Percentiles rank a stretch among this genome's conserved stretches.
Evolutionary conservation across 225 moss, liverwort and hornwort species (phyloP).

Genomic region (Marchantia paleacea): DNA sequence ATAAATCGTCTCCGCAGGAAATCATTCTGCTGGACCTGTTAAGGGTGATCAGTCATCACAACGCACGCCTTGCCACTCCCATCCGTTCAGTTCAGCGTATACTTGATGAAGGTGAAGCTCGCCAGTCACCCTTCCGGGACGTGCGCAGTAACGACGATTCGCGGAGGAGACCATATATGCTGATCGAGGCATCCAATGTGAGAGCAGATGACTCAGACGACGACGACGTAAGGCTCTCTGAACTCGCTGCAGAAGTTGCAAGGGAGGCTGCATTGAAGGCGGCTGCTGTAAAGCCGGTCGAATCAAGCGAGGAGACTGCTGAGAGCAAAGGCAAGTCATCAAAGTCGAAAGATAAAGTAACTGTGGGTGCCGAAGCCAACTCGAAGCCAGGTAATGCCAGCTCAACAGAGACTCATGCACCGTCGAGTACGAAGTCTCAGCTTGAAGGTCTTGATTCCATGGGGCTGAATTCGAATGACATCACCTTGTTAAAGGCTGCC

Average conservation of each 20-base stretch:
- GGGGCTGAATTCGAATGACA: conserved; percentile 48
- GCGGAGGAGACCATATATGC: conserved; percentile 51
- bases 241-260: conserved; percentile 7
- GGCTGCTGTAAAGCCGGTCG: conserved; percentile 4
- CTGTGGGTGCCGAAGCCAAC: conserved; percentile 16
- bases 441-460: conserved; percentile 49
- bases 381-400: conserved; percentile 17
- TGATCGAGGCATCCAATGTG: conserved; percentile 59
- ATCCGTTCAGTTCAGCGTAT: conserved; percentile 85
- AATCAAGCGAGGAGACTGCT: conserved; percentile 18
- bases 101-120: conserved; percentile 70
- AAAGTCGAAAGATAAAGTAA: conserved; percentile 35
- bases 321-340: conserved; percentile 33
- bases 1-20: conserved; percentile 54
- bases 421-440: conserved; percentile 31
- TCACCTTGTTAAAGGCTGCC: conserved; percentile 46
- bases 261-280: conserved; percentile 23
- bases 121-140: conserved; percentile 48
- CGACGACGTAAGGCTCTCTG: conserved; percentile 25
- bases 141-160: conserved; percentile 34
- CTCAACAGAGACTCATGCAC: background rate
- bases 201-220: conserved; percentile 33
- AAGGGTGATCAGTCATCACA: conserved; percentile 81
- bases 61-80: conserved; percentile 91
- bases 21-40: conserved; percentile 75